Conservation (phyloP, 2,329 filamentous ascomycete species). For the Nemania bipapillata region DNA sequence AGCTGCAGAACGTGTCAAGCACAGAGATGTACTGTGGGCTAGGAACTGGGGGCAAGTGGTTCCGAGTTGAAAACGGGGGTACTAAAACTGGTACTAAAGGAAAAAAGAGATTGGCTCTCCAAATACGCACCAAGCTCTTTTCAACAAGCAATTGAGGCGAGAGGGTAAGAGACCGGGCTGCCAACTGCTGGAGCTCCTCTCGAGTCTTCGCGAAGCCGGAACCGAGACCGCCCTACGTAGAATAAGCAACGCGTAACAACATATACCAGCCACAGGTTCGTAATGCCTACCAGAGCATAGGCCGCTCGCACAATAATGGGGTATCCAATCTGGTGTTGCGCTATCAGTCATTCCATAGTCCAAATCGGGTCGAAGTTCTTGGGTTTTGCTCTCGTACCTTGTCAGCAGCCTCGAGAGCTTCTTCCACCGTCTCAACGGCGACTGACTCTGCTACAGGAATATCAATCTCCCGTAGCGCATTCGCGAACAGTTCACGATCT, state of each 20-base stretch:
- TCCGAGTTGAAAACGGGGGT: neutral
- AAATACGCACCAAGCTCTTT: conserved; percentile 74
- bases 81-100: neutral
- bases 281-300: conserved; percentile 73
- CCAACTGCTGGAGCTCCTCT: conserved; percentile 93
- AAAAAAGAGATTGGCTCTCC: neutral
- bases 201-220: conserved; percentile 95
- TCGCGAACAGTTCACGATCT: conserved; percentile 94
- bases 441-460: conserved; percentile 98
- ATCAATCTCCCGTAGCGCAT: conserved; percentile 95
- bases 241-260: neutral
- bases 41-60: too few relatives aligned
- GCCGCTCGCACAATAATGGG: conserved; percentile 98
- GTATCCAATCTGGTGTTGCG: conserved; percentile 68
- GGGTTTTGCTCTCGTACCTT: conserved; percentile 61
- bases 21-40: too few relatives aligned
- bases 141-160: conserved; percentile 97
- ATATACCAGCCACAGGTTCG: neutral
- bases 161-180: conserved; percentile 89
- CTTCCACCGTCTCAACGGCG: conserved; percentile 89
- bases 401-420: conserved; percentile 87
- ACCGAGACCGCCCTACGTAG: conserved; percentile 78
- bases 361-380: neutral
- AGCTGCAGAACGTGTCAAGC: too few relatives aligned
- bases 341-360: neutral